Base-by-base conservation (phyloP, 352 stramenopile genomes). In the Pythium rishiriense region DNA sequence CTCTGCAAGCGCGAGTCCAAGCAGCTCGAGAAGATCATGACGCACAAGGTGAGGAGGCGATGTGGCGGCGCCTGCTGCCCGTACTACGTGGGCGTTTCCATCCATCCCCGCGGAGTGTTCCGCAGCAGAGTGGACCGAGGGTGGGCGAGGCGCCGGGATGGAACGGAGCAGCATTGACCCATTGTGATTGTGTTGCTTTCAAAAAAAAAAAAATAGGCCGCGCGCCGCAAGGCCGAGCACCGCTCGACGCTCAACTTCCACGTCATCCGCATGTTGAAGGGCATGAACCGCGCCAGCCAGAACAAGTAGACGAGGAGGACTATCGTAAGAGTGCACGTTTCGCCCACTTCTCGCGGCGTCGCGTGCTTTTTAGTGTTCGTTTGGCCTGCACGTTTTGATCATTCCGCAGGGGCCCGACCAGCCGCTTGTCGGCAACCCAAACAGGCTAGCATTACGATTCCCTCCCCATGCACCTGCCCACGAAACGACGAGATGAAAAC, bases 221-320 rank as follows among this genome's bases (percentile, higher is more conserved):
- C 83, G 69, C 78, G 79, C 51, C 77, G 81, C 57, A 77, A 76
- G 12, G 79, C 81, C 0, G 85, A 82, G 62, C 85, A 94, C 69
- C 86, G 86, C 41, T 92, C 87, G 48, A 91, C 87, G 58, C 80
- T 96, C 43, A 94, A 94, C 74, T 93, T 93, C 68, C 82, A 94
- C 72, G 87, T 96, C 22, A 90, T 94, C 42, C 87, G 85, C 70
- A 94, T 94, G 85, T 83, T 94, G 74, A 94, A 94, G 77, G 73
- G 69, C 9, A 72, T 90, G 67, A 53, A 78, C 59, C 76, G 52
- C 35, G 28, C 72, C 49, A 68, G 57, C 61, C 53, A 68, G 33
- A 50, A 21, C 14, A 47, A 73, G 57, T 61, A 67, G 70, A 53
- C 10, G 37, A 43, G 37, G 55, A 57, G 55, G 21, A 49, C 28